These are phyloP conservation scores for Quillaja saponaria DNA, from an alignment of 306 rosid species.

Conservation along the genomic window DNA sequence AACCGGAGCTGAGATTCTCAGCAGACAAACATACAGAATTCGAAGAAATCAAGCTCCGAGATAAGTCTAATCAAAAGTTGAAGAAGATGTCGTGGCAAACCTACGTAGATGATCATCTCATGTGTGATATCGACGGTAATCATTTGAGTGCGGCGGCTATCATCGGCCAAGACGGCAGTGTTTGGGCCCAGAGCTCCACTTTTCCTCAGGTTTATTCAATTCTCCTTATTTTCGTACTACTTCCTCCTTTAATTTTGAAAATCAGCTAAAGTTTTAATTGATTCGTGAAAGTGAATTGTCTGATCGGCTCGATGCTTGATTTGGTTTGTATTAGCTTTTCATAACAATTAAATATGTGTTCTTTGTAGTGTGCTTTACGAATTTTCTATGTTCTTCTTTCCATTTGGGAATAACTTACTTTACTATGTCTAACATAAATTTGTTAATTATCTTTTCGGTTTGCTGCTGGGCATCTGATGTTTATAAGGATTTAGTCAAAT, in stretches of 20 bases:
- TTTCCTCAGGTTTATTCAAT: constrained; percentile 70
- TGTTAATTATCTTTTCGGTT: neutral
- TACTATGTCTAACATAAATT: neutral
- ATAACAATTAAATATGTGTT: neutral
- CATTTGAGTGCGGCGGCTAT: constrained; percentile 70
- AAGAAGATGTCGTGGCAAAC: constrained; percentile 86
- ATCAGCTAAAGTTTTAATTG: neutral
- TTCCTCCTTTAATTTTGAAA: too few species aligned
- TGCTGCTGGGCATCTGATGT: neutral
- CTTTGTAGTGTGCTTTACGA: neutral
- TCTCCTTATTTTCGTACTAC: too few species aligned
- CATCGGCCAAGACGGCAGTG: constrained; percentile 77
- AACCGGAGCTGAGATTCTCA: neutral
- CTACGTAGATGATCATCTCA: constrained; percentile 80
- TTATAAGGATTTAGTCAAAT: neutral
- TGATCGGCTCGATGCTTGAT: neutral
- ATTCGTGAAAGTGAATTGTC: neutral
- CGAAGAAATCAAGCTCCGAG: neutral
- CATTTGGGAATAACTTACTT: neutral
- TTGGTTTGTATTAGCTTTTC: neutral
- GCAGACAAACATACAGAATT: constrained; percentile 18
- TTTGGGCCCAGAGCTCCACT: constrained; percentile 82
- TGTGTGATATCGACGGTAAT: constrained; percentile 78
- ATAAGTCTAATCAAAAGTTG: neutral
- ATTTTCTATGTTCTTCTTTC: too few species aligned